These are phyloP conservation scores for Trypanosoma melophagium DNA, from an alignment of 208 protist species.

Conservation along the genomic window DNA sequence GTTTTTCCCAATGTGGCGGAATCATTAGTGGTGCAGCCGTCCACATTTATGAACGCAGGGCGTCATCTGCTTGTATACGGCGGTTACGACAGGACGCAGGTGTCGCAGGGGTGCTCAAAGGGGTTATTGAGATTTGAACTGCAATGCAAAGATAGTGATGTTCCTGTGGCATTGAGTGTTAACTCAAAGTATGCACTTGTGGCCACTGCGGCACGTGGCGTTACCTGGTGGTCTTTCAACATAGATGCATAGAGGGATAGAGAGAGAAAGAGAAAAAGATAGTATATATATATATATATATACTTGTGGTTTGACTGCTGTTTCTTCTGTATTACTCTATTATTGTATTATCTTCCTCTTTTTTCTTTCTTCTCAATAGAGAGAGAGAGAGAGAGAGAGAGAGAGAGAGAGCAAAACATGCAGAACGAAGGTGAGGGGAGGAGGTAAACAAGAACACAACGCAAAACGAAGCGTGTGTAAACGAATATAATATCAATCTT, in stretches of 20 bases:
- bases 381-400: neutral
- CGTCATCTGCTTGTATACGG: slow-evolving; percentile 79
- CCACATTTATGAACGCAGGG: slow-evolving; percentile 55
- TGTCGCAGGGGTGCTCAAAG: slow-evolving; percentile 4
- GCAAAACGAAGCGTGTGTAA: neutral
- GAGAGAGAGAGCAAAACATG: neutral
- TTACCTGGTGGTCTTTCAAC: slow-evolving; percentile 85
- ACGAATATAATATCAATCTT: neutral
- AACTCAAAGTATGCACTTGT: slow-evolving; percentile 65
- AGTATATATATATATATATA: neutral
- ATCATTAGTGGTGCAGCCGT: slow-evolving; percentile 60
- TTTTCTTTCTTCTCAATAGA: too few relatives aligned
- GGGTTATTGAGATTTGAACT: slow-evolving; percentile 61
- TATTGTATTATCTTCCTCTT: too few relatives aligned
- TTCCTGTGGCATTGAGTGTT: slow-evolving; percentile 60
- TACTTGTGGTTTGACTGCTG: too few relatives aligned
- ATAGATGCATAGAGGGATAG: slow-evolving; percentile 10
- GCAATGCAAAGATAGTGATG: slow-evolving; percentile 78
- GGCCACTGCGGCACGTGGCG: slow-evolving; percentile 60
- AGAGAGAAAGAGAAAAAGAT: neutral
- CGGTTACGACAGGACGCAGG: neutral
- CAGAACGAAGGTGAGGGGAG: neutral
- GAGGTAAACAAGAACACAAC: neutral
- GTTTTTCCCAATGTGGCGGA: slow-evolving; percentile 35
- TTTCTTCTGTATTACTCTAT: too few relatives aligned